These are phyloP conservation scores for Castanea crenata DNA, from an alignment of 306 rosid species.

Conservation along the genomic window DNA sequence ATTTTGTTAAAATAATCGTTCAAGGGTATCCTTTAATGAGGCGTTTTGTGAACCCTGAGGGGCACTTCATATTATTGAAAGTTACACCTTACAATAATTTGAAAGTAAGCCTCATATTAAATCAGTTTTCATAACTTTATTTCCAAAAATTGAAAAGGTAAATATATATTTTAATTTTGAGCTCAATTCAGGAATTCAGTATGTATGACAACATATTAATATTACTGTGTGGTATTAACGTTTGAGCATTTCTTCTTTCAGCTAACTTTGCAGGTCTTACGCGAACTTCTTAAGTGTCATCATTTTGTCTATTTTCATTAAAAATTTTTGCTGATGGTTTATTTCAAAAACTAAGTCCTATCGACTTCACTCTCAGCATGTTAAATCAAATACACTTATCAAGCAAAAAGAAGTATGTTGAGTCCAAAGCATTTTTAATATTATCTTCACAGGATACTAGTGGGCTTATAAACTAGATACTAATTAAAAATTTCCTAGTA, in stretches of 20 bases:
- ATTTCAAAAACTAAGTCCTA: not conserved
- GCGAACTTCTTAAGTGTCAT: not conserved
- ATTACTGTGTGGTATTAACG: too few species aligned
- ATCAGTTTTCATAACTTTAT: not conserved
- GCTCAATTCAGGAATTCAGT: not conserved
- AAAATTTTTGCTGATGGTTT: not conserved
- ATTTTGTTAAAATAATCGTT: too few species aligned
- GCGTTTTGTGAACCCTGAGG: too few species aligned
- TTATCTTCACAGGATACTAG: not conserved
- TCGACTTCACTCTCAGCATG: not conserved
- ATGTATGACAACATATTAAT: not conserved
- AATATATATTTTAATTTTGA: not conserved
- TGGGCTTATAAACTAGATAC: conserved; percentile 11
- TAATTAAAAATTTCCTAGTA: conserved; percentile 1
- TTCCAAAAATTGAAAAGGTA: not conserved
- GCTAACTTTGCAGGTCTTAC: not conserved
- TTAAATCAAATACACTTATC: not conserved
- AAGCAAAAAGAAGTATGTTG: not conserved
- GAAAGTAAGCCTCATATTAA: not conserved
- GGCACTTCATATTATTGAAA: too few species aligned
- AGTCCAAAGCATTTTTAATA: not conserved
- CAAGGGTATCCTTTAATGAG: too few species aligned
- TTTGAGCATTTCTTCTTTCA: not conserved
- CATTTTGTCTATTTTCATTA: not conserved
- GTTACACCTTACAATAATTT: not conserved